phyloP scores from a whole-genome alignment of 306 rosid genomes.

The Aeschynomene evenia region DNA sequence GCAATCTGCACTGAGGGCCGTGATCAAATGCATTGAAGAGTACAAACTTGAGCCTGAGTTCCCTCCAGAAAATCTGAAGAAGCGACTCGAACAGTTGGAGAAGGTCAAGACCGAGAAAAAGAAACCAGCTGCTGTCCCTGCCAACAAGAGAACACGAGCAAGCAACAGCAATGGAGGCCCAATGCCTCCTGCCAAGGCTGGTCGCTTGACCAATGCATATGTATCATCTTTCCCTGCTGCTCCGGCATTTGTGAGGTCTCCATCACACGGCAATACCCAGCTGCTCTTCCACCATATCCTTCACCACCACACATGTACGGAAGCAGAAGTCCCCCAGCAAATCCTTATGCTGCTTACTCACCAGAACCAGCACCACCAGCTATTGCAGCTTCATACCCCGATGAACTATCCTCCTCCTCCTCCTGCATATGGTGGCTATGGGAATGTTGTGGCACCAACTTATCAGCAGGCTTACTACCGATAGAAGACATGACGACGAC shows the following conservation, averaged over 20 bases:
- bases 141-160: constrained; percentile 93
- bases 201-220: constrained; percentile 94
- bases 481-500: constrained; percentile 79
- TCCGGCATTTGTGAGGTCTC: constrained; percentile 84
- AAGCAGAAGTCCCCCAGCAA: constrained; percentile 89
- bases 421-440: constrained; percentile 88
- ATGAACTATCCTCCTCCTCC: constrained; percentile 90
- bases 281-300: constrained; percentile 85
- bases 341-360: constrained; percentile 77
- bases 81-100: constrained; percentile 95
- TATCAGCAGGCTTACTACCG: constrained; percentile 99
- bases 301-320: constrained; percentile 97
- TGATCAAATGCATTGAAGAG: constrained; percentile 93
- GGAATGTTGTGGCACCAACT: constrained; percentile 84
- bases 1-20: constrained; percentile 91
- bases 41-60: constrained; percentile 86
- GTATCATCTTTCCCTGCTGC: constrained; percentile 96
- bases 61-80: constrained; percentile 91
- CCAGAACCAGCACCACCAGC: constrained; percentile 73
- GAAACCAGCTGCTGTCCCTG: constrained; percentile 79
- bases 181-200: constrained; percentile 99
- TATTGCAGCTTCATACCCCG: constrained; percentile 75
- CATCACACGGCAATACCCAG: constrained; percentile 90
- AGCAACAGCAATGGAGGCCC: constrained; percentile 92
- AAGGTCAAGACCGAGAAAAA: constrained; percentile 89